Conservation (phyloP, 129 eudicot genomes). For the Flaveria sonorensis region DNA sequence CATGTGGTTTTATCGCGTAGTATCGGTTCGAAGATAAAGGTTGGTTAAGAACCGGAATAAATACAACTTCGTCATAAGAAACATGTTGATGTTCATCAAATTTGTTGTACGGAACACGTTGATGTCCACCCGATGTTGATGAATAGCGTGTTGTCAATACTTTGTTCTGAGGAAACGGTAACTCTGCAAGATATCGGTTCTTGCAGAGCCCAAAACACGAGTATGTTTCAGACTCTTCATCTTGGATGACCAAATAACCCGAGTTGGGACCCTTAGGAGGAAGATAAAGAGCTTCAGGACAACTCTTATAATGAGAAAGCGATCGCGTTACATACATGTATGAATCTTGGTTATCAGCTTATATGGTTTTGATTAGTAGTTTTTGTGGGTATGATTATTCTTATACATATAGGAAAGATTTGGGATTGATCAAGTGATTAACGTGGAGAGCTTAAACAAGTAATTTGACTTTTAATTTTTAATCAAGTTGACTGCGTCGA, state of each 20-base stretch:
- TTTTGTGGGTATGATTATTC: not conserved
- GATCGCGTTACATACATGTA: slow-evolving; percentile 68
- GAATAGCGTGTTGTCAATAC: slow-evolving; percentile 41
- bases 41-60: slow-evolving; percentile 62
- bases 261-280: slow-evolving; percentile 74
- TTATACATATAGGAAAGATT: not conserved
- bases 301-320: slow-evolving; percentile 45
- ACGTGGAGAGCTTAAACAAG: slow-evolving; percentile 27
- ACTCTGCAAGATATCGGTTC: slow-evolving; percentile 29
- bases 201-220: slow-evolving; percentile 57
- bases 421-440: slow-evolving; percentile 12
- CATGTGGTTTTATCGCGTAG: slow-evolving; percentile 57
- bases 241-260: slow-evolving; percentile 37
- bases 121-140: not conserved
- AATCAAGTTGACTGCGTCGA: slow-evolving; percentile 10
- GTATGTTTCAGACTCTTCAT: slow-evolving; percentile 50
- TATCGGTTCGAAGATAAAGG: slow-evolving; percentile 67
- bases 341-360: not conserved
- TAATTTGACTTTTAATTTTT: not conserved
- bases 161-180: slow-evolving; percentile 82
- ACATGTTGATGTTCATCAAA: not conserved
- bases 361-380: not conserved
- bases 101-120: too few species aligned
- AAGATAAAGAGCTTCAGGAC: slow-evolving; percentile 42
- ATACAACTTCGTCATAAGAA: slow-evolving; percentile 27